Evolutionary conservation across 2,329 filamentous ascomycete species (phyloP).

Genomic region (Macroventuria anomochaeta): DNA sequence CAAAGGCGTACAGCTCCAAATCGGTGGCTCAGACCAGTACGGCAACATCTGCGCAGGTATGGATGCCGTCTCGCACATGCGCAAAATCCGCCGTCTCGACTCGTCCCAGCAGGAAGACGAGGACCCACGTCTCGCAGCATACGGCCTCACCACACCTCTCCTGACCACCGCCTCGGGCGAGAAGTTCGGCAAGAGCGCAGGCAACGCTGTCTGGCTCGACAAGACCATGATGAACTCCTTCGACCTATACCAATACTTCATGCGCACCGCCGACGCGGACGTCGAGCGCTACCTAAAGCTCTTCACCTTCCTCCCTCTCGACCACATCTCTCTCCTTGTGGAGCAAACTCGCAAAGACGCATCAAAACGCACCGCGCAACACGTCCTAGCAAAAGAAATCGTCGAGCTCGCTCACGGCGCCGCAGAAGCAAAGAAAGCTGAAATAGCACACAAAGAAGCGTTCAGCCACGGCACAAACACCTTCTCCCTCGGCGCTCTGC

Average conservation of each 20-base stretch:
- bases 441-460: conserved; percentile 61
- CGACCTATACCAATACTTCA: conserved; percentile 88
- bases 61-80: conserved; percentile 81
- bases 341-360: conserved; percentile 70
- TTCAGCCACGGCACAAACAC: conserved; percentile 42
- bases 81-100: conserved; percentile 38
- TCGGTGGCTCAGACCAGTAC: conserved; percentile 94
- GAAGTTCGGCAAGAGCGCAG: conserved; percentile 94
- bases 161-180: conserved; percentile 82
- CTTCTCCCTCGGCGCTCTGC: conserved; percentile 36
- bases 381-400: conserved; percentile 81
- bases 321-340: conserved; percentile 73
- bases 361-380: conserved; percentile 78
- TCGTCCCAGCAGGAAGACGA: conserved; percentile 28
- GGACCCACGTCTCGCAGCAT: conserved; percentile 59
- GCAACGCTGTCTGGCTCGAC: conserved; percentile 94
- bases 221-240: conserved; percentile 78
- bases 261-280: conserved; percentile 80
- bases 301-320: conserved; percentile 84
- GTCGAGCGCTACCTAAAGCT: conserved; percentile 83
- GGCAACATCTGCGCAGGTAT: conserved; percentile 94
- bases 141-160: conserved; percentile 90
- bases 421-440: conserved; percentile 67
- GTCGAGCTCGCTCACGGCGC: conserved; percentile 78
- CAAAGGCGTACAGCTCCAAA: conserved; percentile 77